Conservation (phyloP, 1,139 yeast species). For the Zygotorulaspora mrakii region DNA sequence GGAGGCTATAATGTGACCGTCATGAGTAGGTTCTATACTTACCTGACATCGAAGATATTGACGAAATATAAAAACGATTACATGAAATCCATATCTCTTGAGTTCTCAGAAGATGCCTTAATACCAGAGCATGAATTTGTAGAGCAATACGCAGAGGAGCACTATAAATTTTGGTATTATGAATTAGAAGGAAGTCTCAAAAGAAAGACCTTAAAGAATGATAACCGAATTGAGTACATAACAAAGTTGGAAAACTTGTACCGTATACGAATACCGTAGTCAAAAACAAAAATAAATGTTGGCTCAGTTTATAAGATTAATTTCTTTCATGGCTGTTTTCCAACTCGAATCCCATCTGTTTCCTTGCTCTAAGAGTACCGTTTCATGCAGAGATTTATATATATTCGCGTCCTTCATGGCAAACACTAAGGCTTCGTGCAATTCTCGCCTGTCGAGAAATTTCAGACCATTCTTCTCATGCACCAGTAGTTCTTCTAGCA, state of each 20-base stretch:
- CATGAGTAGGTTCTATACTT: constrained; percentile 63
- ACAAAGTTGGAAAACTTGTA: constrained; percentile 8
- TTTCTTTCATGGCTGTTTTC: constrained; percentile 39
- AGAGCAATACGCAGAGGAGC: constrained; percentile 47
- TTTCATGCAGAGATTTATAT: constrained; percentile 46
- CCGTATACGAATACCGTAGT: constrained; percentile 5
- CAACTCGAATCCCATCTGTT: constrained; percentile 77
- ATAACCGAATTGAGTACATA: constrained; percentile 18
- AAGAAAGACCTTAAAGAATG: constrained; percentile 23
- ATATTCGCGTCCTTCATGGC: constrained; percentile 45
- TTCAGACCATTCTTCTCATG: constrained; percentile 46
- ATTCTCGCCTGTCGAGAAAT: constrained; percentile 44
- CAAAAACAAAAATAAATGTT: too few species aligned
- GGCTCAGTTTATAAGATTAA: constrained; percentile 23
- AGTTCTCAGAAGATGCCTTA: constrained; percentile 34
- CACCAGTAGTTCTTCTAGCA: constrained; percentile 59
- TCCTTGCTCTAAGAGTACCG: constrained; percentile 67
- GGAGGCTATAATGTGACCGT: constrained; percentile 71
- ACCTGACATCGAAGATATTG: constrained; percentile 45
- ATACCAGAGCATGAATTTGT: constrained; percentile 52
- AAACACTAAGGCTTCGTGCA: constrained; percentile 48
- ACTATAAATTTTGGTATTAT: constrained; percentile 49
- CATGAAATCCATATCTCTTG: not conserved
- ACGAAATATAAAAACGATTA: constrained; percentile 6
- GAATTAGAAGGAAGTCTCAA: constrained; percentile 30